Evolutionary conservation across 2,329 filamentous ascomycete genomes (phyloP).

Genomic region (Blumeriella jaapii): DNA sequence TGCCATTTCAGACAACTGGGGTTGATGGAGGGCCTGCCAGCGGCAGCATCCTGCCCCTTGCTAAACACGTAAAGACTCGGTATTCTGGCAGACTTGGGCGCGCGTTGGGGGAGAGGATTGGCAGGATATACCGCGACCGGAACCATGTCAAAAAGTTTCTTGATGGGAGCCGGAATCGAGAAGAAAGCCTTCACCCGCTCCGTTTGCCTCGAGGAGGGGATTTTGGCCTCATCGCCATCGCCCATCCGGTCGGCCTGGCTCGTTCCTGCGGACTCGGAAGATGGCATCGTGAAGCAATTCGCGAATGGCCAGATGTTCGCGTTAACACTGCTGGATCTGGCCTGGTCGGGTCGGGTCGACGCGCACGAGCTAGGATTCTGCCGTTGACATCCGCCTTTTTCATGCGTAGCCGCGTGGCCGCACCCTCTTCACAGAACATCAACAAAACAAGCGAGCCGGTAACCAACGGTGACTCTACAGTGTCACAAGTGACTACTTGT

Average conservation of each 20-base stretch:
- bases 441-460: no score
- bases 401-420: no score
- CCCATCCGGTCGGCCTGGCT: background rate
- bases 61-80: slow-evolving; percentile 67
- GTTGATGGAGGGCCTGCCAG: slow-evolving; percentile 68
- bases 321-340: no score
- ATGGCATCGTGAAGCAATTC: slow-evolving; percentile 11
- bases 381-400: no score
- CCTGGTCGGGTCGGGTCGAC: no score
- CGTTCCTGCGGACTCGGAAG: slow-evolving; percentile 6
- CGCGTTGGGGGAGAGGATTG: slow-evolving; percentile 61
- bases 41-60: slow-evolving; percentile 46
- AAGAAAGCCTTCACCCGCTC: slow-evolving; percentile 20
- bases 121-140: slow-evolving; percentile 65
- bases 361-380: no score
- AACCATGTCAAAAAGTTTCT: slow-evolving; percentile 72
- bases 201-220: slow-evolving; percentile 13
- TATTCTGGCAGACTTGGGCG: slow-evolving; percentile 36
- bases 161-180: slow-evolving; percentile 58
- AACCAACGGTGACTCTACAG: no score
- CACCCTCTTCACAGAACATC: no score
- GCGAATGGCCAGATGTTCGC: background rate
- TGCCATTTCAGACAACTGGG: slow-evolving; percentile 95
- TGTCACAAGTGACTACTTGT: no score
- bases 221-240: slow-evolving; percentile 2